Conservation (phyloP, 2,329 filamentous ascomycete species). For the Alternaria brassicae region DNA sequence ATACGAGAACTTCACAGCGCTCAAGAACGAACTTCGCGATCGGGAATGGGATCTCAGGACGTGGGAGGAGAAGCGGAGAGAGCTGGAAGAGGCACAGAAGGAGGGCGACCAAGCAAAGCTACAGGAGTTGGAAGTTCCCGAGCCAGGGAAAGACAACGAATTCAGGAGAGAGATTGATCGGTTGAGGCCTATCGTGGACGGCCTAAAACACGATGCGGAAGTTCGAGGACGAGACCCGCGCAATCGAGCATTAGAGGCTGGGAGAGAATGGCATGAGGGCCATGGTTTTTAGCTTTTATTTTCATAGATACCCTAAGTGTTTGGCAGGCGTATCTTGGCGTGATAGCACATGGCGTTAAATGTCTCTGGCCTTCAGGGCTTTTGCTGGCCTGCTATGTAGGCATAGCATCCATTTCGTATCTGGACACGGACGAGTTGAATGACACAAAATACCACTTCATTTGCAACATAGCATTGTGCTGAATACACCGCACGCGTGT, state of each 20-base stretch:
- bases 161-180: conserved; percentile 55
- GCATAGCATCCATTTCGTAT: background rate
- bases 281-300: conserved; percentile 58
- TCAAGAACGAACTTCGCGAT: conserved; percentile 54
- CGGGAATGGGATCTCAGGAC: conserved; percentile 52
- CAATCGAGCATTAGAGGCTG: conserved; percentile 60
- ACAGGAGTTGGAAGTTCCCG: conserved; percentile 46
- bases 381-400: background rate
- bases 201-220: conserved; percentile 55
- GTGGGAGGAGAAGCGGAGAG: conserved; percentile 51
- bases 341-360: background rate
- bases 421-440: background rate
- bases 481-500: background rate
- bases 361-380: background rate
- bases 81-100: conserved; percentile 44
- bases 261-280: conserved; percentile 62
- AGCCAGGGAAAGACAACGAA: conserved; percentile 53
- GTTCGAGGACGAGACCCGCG: conserved; percentile 60
- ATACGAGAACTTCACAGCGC: conserved; percentile 58
- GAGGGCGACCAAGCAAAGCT: conserved; percentile 39
- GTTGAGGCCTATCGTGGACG: conserved; percentile 53
- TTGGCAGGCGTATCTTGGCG: background rate
- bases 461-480: background rate
- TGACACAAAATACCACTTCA: background rate
- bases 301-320: background rate